A percentile compares a stretch with the other conserved stretches of the same genome.
phyloP scores from a whole-genome alignment of 441 rosid species.

The Bocquillonia castaneifolia region DNA sequence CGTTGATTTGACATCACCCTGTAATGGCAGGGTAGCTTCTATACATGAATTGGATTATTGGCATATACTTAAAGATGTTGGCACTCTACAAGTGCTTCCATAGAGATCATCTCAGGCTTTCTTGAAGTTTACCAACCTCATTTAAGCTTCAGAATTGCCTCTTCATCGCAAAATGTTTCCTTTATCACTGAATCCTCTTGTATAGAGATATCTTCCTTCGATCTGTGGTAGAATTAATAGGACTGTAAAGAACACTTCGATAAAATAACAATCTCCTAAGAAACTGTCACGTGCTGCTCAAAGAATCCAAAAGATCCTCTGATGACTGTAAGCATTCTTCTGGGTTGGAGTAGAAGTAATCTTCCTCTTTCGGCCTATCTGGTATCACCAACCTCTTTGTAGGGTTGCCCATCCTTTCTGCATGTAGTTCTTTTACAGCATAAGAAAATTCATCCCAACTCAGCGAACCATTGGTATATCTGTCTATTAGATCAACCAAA shows the following conservation, averaged over 20 bases:
- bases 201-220: constrained; percentile 13
- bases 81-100: constrained; percentile 17
- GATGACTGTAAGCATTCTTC: constrained; percentile 64
- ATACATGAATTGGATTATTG: constrained; percentile 38
- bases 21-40: constrained; percentile 43
- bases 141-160: constrained; percentile 1
- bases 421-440: constrained; percentile 64
- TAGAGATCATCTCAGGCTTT: constrained; percentile 25
- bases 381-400: constrained; percentile 54
- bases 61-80: constrained; percentile 22
- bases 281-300: constrained; percentile 31
- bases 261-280: constrained; percentile 12
- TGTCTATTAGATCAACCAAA: constrained; percentile 73
- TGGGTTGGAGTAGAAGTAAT: constrained; percentile 83
- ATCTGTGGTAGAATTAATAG: constrained; percentile 25
- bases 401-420: constrained; percentile 57
- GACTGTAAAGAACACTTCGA: constrained; percentile 19
- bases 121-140: constrained; percentile 9
- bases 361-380: constrained; percentile 83
- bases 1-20: constrained; percentile 32
- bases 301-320: constrained; percentile 26
- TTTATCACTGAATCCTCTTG: constrained; percentile 2
- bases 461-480: constrained; percentile 46
- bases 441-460: constrained; percentile 74
- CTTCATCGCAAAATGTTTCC: constrained; percentile 14